These are phyloP conservation scores for Trametes gibbosa DNA, from an alignment of 768 basidiomycete genomes.

Conservation along the genomic window DNA sequence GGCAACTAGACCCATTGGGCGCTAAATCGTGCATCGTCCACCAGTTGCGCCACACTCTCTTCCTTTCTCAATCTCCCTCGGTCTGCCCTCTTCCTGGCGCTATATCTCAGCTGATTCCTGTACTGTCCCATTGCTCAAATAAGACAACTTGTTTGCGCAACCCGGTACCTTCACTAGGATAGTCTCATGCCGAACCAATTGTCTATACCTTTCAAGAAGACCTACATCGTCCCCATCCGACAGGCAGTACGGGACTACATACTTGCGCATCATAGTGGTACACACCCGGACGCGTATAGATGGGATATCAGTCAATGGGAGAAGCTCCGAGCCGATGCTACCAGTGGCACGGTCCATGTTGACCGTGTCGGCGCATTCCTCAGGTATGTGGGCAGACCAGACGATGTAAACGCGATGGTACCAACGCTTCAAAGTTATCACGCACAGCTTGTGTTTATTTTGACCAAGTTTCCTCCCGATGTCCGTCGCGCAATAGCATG, in stretches of 20 bases:
- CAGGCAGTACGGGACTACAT: conserved; percentile 64
- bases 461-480: conserved; percentile 82
- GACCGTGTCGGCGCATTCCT: conserved; percentile 51
- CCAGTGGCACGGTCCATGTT: conserved; percentile 51
- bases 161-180: no score
- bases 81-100: no score
- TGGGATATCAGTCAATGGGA: conserved; percentile 76
- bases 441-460: conserved; percentile 79
- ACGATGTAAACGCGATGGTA: not conserved
- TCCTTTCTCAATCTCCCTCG: no score
- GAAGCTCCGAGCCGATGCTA: conserved; percentile 54
- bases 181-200: conserved; percentile 73
- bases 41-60: no score
- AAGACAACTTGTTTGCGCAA: not conserved
- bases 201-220: conserved; percentile 70
- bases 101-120: not conserved
- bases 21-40: no score
- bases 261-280: conserved; percentile 53
- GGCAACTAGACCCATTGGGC: no score
- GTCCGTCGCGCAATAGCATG: conserved; percentile 39
- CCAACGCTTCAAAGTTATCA: conserved; percentile 64
- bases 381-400: conserved; percentile 37
- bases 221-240: conserved; percentile 54
- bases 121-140: not conserved
- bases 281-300: conserved; percentile 83